Evolutionary conservation across 805 yeast species (phyloP).

Genomic region (Yamadazyma endophytica): DNA sequence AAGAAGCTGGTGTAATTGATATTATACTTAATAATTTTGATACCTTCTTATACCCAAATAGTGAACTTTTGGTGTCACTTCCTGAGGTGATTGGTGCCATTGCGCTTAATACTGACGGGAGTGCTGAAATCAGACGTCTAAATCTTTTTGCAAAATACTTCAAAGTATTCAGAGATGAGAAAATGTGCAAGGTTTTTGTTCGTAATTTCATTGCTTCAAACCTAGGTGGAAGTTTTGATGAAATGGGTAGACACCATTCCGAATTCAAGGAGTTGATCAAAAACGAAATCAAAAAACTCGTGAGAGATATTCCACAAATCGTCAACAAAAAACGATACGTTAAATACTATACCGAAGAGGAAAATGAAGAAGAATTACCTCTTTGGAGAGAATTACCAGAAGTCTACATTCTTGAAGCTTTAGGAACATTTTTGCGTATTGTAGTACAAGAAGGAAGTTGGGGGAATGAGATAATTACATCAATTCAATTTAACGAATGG

Average conservation of each 20-base stretch:
- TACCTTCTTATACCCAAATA: slow-evolving; percentile 51
- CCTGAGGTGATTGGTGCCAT: slow-evolving; percentile 82
- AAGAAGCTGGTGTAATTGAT: slow-evolving; percentile 72
- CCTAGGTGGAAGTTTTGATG: slow-evolving; percentile 71
- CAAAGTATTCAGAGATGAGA: slow-evolving; percentile 44
- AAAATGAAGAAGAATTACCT: slow-evolving; percentile 26
- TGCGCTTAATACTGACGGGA: slow-evolving; percentile 71
- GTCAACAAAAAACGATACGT: not conserved
- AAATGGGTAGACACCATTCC: slow-evolving; percentile 79
- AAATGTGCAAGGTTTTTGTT: slow-evolving; percentile 51
- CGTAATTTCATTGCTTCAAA: slow-evolving; percentile 42
- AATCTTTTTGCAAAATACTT: slow-evolving; percentile 42
- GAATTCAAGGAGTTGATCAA: slow-evolving; percentile 58
- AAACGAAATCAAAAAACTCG: slow-evolving; percentile 42
- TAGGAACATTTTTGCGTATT: slow-evolving; percentile 47
- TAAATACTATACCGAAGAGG: not conserved
- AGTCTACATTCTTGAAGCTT: slow-evolving; percentile 47
- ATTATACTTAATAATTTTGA: slow-evolving; percentile 57
- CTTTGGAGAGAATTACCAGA: slow-evolving; percentile 53
- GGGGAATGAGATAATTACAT: slow-evolving; percentile 34
- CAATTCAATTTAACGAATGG: slow-evolving; percentile 41
- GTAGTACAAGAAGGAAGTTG: slow-evolving; percentile 51
- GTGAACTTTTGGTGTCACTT: slow-evolving; percentile 55
- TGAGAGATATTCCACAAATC: slow-evolving; percentile 45
- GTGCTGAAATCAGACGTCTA: slow-evolving; percentile 47